These are phyloP conservation scores for Acanthamoeba culbertsoni DNA, from an alignment of 208 protist genomes.

Conservation along the genomic window DNA sequence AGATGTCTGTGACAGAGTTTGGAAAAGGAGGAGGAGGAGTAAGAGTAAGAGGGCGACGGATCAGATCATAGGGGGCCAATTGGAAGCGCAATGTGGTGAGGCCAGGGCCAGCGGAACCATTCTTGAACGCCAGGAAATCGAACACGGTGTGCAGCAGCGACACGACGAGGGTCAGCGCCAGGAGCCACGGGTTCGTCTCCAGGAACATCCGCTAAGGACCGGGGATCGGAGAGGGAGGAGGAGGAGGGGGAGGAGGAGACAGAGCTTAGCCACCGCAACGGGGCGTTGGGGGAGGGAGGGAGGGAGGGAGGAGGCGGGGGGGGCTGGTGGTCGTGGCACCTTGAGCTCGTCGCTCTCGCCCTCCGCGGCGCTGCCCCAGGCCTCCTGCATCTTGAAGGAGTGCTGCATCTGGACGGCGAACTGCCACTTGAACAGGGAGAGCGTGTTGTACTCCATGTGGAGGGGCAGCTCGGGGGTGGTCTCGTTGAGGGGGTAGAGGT, in stretches of 20 bases:
- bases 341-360: conserved; percentile 87
- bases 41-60: not conserved
- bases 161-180: conserved; percentile 93
- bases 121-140: conserved; percentile 98
- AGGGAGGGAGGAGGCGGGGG: not conserved
- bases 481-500: conserved; percentile 88
- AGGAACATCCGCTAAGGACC: conserved; percentile 88
- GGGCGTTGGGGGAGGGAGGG: not conserved
- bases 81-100: not conserved
- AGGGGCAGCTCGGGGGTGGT: conserved; percentile 75
- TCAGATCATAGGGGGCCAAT: not conserved
- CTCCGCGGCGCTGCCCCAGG: conserved; percentile 79
- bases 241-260: not conserved
- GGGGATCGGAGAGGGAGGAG: not conserved
- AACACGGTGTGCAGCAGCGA: conserved; percentile 97
- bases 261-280: not conserved
- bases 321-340: not conserved
- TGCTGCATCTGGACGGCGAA: conserved; percentile 86
- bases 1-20: conserved; percentile 80
- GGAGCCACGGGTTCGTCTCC: conserved; percentile 94
- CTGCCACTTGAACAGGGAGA: conserved; percentile 62
- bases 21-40: no score
- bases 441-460: conserved; percentile 1
- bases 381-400: conserved; percentile 84
- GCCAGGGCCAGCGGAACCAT: conserved; percentile 88